These are phyloP conservation scores for Casuarina glauca DNA, from an alignment of 306 rosid genomes.

Conservation along the genomic window DNA sequence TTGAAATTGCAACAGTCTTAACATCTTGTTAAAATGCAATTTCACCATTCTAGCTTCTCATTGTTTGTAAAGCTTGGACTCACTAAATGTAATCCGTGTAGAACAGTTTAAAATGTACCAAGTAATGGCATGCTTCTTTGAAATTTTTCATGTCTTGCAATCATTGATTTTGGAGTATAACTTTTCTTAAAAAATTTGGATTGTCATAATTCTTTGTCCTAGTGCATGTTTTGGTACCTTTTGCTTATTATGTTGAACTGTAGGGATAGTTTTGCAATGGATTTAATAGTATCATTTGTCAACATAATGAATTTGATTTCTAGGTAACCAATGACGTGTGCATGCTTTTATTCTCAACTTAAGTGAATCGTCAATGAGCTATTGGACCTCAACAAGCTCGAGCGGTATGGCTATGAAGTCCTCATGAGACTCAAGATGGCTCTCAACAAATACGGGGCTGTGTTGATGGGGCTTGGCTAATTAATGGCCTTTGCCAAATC, in stretches of 20 bases:
- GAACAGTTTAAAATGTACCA: background rate
- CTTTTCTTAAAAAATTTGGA: background rate
- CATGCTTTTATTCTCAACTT: background rate
- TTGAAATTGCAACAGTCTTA: background rate
- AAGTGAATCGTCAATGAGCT: background rate
- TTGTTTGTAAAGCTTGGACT: background rate
- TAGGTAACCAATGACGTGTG: background rate
- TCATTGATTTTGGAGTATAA: background rate
- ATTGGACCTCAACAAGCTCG: slow-evolving; percentile 7
- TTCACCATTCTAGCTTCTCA: background rate
- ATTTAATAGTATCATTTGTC: background rate
- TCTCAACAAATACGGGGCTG: background rate
- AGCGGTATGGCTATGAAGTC: slow-evolving; percentile 4
- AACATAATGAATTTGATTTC: background rate
- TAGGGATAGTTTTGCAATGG: background rate
- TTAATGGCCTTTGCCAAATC: background rate
- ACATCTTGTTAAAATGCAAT: background rate
- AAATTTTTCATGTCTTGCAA: background rate
- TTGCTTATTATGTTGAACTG: background rate
- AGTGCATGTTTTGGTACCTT: background rate
- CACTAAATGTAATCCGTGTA: background rate
- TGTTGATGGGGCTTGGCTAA: background rate
- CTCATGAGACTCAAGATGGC: slow-evolving; percentile 1
- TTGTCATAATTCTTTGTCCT: background rate
- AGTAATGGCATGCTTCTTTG: background rate